A percentile compares a stretch with the other conserved stretches of the same genome.
Evolutionary conservation across 2,329 filamentous ascomycete genomes (phyloP).

Genomic region (Trichoderma simmonsii): DNA sequence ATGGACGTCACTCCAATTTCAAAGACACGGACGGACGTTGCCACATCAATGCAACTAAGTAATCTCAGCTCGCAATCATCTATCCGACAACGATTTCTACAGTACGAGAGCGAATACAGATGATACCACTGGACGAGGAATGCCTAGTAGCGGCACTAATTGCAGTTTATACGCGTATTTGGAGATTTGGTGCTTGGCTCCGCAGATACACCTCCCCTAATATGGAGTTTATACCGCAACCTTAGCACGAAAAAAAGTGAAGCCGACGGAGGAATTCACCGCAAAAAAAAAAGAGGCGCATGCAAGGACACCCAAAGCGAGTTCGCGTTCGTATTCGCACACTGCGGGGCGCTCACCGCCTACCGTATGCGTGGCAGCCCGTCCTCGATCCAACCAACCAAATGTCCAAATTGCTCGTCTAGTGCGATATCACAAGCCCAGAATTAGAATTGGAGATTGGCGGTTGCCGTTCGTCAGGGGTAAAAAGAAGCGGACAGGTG

Average conservation of each 20-base stretch:
- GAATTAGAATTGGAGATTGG: slow-evolving; percentile 18
- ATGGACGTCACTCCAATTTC: neutral
- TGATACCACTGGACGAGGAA: neutral
- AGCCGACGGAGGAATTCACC: neutral
- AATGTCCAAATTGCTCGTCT: neutral
- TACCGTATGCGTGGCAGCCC: slow-evolving; percentile 16
- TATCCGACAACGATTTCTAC: neutral
- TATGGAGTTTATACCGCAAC: neutral
- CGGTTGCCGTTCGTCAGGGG: slow-evolving; percentile 15
- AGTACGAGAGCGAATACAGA: neutral
- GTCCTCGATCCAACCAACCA: slow-evolving; percentile 9
- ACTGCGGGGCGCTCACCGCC: slow-evolving; percentile 19
- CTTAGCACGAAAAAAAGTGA: neutral
- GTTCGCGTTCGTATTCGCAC: slow-evolving; percentile 34
- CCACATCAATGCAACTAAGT: neutral
- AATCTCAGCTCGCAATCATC: neutral
- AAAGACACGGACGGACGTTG: neutral
- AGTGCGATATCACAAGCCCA: slow-evolving; percentile 17
- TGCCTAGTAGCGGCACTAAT: neutral
- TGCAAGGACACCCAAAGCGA: neutral
- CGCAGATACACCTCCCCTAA: neutral
- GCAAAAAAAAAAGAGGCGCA: neutral
- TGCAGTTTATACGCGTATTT: neutral
- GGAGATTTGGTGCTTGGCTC: neutral
- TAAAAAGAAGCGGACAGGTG: slow-evolving; percentile 1